Evolutionary conservation across 306 rosid species (phyloP).

Genomic region (Vachellia pachyceras): DNA sequence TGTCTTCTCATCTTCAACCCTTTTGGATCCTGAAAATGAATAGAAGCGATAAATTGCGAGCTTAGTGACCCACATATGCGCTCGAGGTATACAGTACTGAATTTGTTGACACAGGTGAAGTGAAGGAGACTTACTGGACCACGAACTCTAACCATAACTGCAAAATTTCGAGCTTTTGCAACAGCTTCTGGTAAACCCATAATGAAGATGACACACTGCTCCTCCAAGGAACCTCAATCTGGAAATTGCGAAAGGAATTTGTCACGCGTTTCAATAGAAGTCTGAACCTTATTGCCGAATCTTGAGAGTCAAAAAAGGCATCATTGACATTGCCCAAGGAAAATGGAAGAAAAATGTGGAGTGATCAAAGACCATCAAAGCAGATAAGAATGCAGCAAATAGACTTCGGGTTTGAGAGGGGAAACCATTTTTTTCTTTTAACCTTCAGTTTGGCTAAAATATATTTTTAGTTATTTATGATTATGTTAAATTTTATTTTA

Average conservation of each 20-base stretch:
- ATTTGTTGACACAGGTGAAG: background rate
- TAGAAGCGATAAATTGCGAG: conserved; percentile 5
- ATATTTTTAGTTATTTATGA: too few relatives aligned
- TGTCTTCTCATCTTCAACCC: conserved; percentile 93
- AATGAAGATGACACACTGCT: conserved; percentile 16
- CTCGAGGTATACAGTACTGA: background rate
- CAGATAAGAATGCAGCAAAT: background rate
- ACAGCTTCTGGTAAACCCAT: conserved; percentile 72
- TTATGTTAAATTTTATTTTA: too few relatives aligned
- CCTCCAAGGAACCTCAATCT: conserved; percentile 8
- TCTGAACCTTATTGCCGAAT: background rate
- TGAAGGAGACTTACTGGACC: conserved; percentile 76
- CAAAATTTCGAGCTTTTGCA: conserved; percentile 70
- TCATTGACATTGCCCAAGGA: background rate
- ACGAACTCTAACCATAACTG: conserved; percentile 83
- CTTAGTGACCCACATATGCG: conserved; percentile 2
- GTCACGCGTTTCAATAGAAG: background rate
- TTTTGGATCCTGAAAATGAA: conserved; percentile 78
- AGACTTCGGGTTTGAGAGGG: background rate
- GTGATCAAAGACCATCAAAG: background rate
- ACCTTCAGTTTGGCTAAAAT: background rate
- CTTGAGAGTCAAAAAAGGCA: background rate
- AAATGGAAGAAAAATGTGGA: background rate
- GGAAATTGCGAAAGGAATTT: background rate
- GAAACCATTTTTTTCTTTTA: too few relatives aligned